Evolutionary conservation across 495 filamentous ascomycete species (phyloP), one percentile per base, ranked within the genome.

Genomic region (Poronia punctata): DNA sequence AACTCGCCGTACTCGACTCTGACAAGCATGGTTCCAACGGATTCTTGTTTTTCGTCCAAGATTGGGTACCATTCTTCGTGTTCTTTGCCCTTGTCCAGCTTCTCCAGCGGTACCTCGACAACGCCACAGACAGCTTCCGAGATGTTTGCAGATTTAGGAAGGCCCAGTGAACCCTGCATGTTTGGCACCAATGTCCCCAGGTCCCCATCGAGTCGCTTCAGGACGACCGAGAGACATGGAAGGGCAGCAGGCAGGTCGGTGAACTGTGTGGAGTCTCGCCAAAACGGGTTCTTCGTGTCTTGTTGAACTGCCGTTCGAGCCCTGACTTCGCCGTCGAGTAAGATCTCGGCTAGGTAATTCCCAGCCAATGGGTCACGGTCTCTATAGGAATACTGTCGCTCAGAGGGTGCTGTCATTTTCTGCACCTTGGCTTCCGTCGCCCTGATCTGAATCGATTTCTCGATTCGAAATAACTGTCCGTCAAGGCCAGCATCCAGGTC

Each of bases 191-290:
- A 59, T 38, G 58, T 61, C 17, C 70, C 67, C 7, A 51, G 34
- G 31, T 53, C 61, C 7, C 56, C 59, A 9, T 79, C 72, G n/a
- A 80, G 59, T 48, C 73, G 78, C 58, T 95, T 98, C 34, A 98
- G 61, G 2, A 90, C 68, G 36, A 98, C 72, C n/a, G 82, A 84
- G 7, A 84, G 75, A 52, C 78, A 84, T 7, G 85, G 88, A 25
- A 93, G 57, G 7, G 85, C 74, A 0, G 86, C 72, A 2, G 92
- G 88, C 11, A 98, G 71, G 61, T 96, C 89, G 27, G 68, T 65
- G 54, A 96, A 95, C 32, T 84, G 78, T 50, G 86, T 89, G 28
- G 90, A 88, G 66, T 97, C 92, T 20, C 88, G 74, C 92, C 93
- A 99, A 49, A 97, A 95, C 0, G 88, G 92, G 53, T 80, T 87